Conservation (phyloP, 768 basidiomycete species). For the Tylopilus sp. region DNA sequence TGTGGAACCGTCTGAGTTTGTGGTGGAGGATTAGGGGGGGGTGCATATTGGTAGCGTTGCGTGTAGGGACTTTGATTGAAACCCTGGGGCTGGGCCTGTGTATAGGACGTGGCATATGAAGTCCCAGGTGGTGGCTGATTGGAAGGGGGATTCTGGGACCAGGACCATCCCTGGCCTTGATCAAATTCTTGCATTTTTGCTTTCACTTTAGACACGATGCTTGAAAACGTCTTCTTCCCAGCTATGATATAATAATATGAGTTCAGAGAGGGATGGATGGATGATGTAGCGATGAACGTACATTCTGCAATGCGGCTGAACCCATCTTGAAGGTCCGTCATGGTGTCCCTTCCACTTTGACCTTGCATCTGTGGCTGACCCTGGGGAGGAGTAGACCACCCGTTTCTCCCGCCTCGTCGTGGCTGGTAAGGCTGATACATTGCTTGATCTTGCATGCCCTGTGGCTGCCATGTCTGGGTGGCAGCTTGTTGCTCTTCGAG, state of each 20-base stretch:
- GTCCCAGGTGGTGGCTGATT: not conserved
- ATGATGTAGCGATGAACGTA: slow-evolving; percentile 33
- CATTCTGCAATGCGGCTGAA: slow-evolving; percentile 76
- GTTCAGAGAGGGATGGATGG: not conserved
- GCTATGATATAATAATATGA: slow-evolving; percentile 32
- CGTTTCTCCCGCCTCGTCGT: slow-evolving; percentile 12
- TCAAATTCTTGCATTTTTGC: slow-evolving; percentile 84
- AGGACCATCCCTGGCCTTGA: slow-evolving; percentile 33
- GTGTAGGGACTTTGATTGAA: not conserved
- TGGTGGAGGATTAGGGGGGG: not conserved
- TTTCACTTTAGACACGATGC: slow-evolving; percentile 71
- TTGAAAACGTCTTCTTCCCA: slow-evolving; percentile 76
- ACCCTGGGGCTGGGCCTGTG: not conserved
- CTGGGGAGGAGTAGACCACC: slow-evolving; percentile 4
- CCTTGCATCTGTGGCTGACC: slow-evolving; percentile 8
- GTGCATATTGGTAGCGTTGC: slow-evolving; percentile 3
- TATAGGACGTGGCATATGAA: not conserved
- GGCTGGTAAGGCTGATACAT: slow-evolving; percentile 26
- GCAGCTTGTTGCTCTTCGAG: slow-evolving; percentile 51
- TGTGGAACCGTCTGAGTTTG: slow-evolving; percentile 6
- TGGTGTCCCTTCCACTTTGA: slow-evolving; percentile 42
- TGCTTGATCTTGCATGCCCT: slow-evolving; percentile 5
- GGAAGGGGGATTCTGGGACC: slow-evolving; percentile 8
- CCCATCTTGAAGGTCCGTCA: slow-evolving; percentile 70
- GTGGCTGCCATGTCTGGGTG: slow-evolving; percentile 17